Base-by-base conservation (phyloP, 495 filamentous ascomycete genomes). In the Penicillium odoratum region DNA sequence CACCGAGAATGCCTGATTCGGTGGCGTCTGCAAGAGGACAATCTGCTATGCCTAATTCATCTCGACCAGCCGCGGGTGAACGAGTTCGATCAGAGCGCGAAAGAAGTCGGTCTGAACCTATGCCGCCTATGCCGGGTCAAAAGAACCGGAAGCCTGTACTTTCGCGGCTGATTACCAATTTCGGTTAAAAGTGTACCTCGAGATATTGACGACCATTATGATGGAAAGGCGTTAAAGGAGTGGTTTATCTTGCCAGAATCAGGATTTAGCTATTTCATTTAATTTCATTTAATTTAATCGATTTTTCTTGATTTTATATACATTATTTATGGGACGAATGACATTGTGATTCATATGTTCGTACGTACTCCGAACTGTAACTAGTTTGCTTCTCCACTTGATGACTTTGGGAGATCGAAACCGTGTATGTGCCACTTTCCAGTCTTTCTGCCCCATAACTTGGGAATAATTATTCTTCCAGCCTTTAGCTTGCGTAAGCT, bases 161-260 rank as follows among this genome's bases (percentile, higher is more conserved):
- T 43, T 72, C 74, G 26, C 68, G 68, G 49, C 44, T 78, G 48
- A 69, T 78, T 43, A 78, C 76, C 50, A 75, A 75, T 55, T 70
- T 78, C 50, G 53, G 63, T 40, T 68, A 53, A 21, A 21, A 21
- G 21, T 21, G 21, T 1, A 21, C 21, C 21, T 21, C 1, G 21
- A 1, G 21, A 21, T 21, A 21, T 21, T 21, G 21, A 21, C 21
- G 21, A 21, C 21, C 2, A 21, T 21, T 21, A 21, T 21, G 21
- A 21, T 21, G 21, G 21, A 21, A 21, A 21, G 21, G 21, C 21
- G 21, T 21, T 21, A 21, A 21, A 21, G 1, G 21, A 1, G 21
- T 21, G 21, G 21, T 21, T 21, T 21, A 21, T 21, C 21, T 21
- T 21, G 21, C 21, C 1, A 2, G 21, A 21, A 21, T 21, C 21